These are phyloP conservation scores for Eremomyces bilateralis DNA, from an alignment of 495 filamentous ascomycete genomes.

Conservation along the genomic window DNA sequence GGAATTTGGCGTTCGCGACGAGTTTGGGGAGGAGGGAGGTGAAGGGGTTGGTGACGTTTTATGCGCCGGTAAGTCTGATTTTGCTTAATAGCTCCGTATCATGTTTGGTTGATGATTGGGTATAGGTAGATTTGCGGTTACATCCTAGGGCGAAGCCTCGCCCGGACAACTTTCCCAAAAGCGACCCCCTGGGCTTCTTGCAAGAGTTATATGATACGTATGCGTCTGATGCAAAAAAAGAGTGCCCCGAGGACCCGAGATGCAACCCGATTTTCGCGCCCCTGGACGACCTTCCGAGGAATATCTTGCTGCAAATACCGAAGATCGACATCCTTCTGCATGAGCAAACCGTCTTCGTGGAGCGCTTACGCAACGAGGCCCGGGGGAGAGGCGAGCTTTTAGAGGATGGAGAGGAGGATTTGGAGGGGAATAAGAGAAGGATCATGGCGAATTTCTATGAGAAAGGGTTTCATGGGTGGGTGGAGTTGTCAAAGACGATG, in stretches of 20 bases:
- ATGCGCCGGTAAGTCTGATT: conserved; percentile 1
- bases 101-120: neutral
- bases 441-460: conserved; percentile 12
- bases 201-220: conserved; percentile 18
- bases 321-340: conserved; percentile 14
- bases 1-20: conserved; percentile 15
- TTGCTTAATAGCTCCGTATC: neutral
- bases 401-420: too few relatives aligned
- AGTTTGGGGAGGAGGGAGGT: neutral
- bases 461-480: conserved; percentile 18
- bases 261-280: conserved; percentile 14
- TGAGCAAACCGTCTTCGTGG: conserved; percentile 13
- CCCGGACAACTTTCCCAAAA: conserved; percentile 12
- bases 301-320: conserved; percentile 12
- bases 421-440: conserved; percentile 4
- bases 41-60: conserved; percentile 4
- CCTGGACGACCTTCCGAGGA: conserved; percentile 7
- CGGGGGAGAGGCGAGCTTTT: too few relatives aligned
- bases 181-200: conserved; percentile 14
- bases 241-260: conserved; percentile 9
- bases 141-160: conserved; percentile 15
- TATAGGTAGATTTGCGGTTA: conserved; percentile 16
- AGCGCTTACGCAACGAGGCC: conserved; percentile 8
- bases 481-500: too few relatives aligned
- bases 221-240: conserved; percentile 3